A percentile compares a stretch with the other conserved stretches of the same genome.
phyloP scores from a whole-genome alignment of 129 eudicot genomes.

The Flaveria bidentis region DNA sequence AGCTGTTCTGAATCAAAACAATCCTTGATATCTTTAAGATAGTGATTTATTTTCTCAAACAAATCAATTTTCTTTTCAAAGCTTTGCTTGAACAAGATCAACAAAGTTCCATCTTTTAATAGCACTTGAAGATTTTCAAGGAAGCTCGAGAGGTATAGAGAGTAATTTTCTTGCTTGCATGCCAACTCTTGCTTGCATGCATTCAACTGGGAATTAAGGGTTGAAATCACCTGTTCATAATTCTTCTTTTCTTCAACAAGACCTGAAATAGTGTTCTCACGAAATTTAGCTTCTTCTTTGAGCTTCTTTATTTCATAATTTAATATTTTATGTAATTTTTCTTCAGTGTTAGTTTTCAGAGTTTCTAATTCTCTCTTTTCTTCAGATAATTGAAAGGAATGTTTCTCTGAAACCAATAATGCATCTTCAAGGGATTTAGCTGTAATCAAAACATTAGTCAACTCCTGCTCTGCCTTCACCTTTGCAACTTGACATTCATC shows the following conservation, averaged over 20 bases:
- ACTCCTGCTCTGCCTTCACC: conserved; percentile 44
- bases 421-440: conserved; percentile 59
- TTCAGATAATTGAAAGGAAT: conserved; percentile 44
- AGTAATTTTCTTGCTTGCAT: conserved; percentile 47
- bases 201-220: conserved; percentile 52
- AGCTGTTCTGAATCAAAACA: conserved; percentile 46
- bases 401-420: conserved; percentile 45
- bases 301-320: conserved; percentile 63
- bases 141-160: conserved; percentile 50
- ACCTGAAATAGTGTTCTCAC: too few relatives aligned
- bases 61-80: conserved; percentile 49
- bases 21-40: conserved; percentile 48
- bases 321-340: conserved; percentile 45
- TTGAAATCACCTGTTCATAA: conserved; percentile 46
- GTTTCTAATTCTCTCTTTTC: conserved; percentile 60
- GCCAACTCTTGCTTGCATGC: conserved; percentile 68
- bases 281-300: conserved; percentile 52
- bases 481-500: conserved; percentile 53
- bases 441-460: conserved; percentile 41
- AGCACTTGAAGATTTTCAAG: conserved; percentile 48
- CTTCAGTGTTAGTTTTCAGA: conserved; percentile 42
- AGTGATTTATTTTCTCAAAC: conserved; percentile 51
- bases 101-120: conserved; percentile 57
- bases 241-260: too few relatives aligned
- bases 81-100: conserved; percentile 42